A percentile compares a stretch with the other conserved stretches of the same genome.
Conservation (phyloP, 495 filamentous ascomycete genomes). For the Xylaria longipes region DNA sequence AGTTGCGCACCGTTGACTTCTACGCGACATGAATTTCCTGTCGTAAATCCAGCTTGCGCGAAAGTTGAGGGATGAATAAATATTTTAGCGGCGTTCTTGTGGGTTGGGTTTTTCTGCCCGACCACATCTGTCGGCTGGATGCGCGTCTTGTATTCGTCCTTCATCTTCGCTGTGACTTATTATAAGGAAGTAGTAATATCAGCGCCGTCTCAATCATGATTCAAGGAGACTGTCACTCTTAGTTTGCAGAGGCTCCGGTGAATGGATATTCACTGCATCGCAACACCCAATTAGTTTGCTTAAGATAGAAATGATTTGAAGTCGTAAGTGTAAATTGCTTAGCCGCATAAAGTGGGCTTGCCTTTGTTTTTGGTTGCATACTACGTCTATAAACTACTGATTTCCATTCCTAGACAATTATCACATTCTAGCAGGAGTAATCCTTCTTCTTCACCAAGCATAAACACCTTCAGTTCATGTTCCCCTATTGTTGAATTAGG, state of each 20-base stretch:
- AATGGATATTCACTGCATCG: neutral
- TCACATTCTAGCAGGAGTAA: neutral
- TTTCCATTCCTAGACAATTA: neutral
- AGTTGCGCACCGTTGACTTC: constrained; percentile 30
- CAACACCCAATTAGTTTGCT: neutral
- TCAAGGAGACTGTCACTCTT: neutral
- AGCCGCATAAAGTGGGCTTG: constrained; percentile 15
- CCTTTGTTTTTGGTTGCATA: constrained; percentile 5
- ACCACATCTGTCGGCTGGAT: constrained; percentile 41
- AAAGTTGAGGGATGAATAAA: constrained; percentile 42
- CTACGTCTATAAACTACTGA: neutral
- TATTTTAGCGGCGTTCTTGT: constrained; percentile 42
- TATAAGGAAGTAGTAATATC: neutral
- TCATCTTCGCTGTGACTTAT: constrained; percentile 6
- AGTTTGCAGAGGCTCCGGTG: neutral
- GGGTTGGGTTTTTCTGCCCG: constrained; percentile 37
- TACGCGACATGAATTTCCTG: constrained; percentile 35
- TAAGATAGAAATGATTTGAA: neutral
- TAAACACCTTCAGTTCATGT: neutral
- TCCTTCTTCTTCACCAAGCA: neutral
- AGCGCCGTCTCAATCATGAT: neutral
- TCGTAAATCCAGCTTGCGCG: constrained; percentile 36
- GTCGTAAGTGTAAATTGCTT: constrained; percentile 1
- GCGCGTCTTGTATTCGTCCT: constrained; percentile 41
- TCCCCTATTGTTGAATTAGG: neutral